Base-by-base conservation (phyloP, 2,329 filamentous ascomycete species). In the Claviceps fusiformis region DNA sequence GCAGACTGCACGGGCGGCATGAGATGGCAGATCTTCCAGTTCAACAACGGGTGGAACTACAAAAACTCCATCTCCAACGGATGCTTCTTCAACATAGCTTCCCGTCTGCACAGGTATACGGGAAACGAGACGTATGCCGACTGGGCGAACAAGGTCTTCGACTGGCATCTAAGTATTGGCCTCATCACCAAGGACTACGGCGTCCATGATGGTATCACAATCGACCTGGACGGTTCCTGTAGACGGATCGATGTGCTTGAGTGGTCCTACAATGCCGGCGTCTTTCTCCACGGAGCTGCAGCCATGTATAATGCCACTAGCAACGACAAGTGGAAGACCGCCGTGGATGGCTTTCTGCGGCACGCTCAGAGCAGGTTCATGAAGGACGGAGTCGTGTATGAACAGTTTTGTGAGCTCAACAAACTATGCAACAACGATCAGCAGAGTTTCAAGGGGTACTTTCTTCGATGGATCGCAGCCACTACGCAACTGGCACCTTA, bases 1-100 rank as follows among this genome's bases (percentile, higher is more conserved):
- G 63, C 70, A 0, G 59, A 66, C 54, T 95, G 89, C 67, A 74
- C 71, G 50, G 89, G 89, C 52, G 89, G 89, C 10, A 70, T 95
- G 60, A 81, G 86, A 59, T 95, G 90, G 90, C 89, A 95, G 71
- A 86, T 95, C 58, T 91, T 85, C 71, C 76, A 80, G 13, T 87
- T 84, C 71, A 90, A 90, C 71, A 80, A 76, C 55, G 88, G 88
- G 52, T 84, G 73, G 70, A 74, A 79, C 67, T 85, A 85, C 72
- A 85, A 86, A 64, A 86, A 86, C 69, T 76, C 78, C 27, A 83
- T 86, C 60, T 80, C 81, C 50, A 86, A 86, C 70, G 82, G 82
- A 7, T 83, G 81, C 68, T 85, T 86, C 68, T 85, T 86, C 71
- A 84, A 86, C 66, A 65, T 86, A 29, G 82, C 80, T 27, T 76